Conservation (phyloP, 2,329 filamentous ascomycete species). For the Neurospora sp. region DNA sequence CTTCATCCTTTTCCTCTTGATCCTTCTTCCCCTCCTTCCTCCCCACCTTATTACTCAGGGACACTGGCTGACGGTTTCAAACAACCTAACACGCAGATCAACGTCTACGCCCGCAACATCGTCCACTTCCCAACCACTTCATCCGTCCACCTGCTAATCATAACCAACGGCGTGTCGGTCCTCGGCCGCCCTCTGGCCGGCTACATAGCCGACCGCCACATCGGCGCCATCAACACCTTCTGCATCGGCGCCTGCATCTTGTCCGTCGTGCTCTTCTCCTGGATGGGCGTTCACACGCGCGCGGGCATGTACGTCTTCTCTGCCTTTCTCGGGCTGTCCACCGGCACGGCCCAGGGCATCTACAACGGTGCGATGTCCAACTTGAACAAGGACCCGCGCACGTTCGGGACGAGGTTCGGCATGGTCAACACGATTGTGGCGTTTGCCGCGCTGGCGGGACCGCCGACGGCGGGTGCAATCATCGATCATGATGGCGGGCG, state of each 20-base stretch:
- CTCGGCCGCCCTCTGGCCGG: slow-evolving; percentile 44
- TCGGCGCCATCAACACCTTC: slow-evolving; percentile 46
- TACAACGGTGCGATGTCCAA: slow-evolving; percentile 31
- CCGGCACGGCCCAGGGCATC: slow-evolving; percentile 32
- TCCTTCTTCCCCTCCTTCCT: background rate
- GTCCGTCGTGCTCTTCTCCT: slow-evolving; percentile 39
- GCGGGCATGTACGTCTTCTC: slow-evolving; percentile 26
- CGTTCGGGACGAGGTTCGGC: slow-evolving; percentile 35
- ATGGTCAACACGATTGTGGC: slow-evolving; percentile 33
- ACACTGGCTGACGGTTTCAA: background rate
- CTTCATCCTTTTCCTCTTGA: background rate
- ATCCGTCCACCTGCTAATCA: slow-evolving; percentile 47
- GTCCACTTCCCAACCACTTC: slow-evolving; percentile 36
- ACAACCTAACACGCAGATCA: slow-evolving; percentile 25
- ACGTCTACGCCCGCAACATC: slow-evolving; percentile 33
- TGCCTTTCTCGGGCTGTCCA: slow-evolving; percentile 33
- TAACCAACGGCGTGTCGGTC: slow-evolving; percentile 49
- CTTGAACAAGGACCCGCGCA: slow-evolving; percentile 30
- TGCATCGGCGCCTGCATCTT: slow-evolving; percentile 39
- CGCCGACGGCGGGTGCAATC: slow-evolving; percentile 34
- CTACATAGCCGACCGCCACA: slow-evolving; percentile 41
- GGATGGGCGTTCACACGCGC: slow-evolving; percentile 37
- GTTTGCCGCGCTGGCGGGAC: slow-evolving; percentile 34
- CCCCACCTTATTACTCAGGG: slow-evolving; percentile 1
- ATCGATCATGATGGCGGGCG: slow-evolving; percentile 29